Evolutionary conservation across 176 grass and related monocot genomes (phyloP).

Genomic region (Dactylis glomerata): DNA sequence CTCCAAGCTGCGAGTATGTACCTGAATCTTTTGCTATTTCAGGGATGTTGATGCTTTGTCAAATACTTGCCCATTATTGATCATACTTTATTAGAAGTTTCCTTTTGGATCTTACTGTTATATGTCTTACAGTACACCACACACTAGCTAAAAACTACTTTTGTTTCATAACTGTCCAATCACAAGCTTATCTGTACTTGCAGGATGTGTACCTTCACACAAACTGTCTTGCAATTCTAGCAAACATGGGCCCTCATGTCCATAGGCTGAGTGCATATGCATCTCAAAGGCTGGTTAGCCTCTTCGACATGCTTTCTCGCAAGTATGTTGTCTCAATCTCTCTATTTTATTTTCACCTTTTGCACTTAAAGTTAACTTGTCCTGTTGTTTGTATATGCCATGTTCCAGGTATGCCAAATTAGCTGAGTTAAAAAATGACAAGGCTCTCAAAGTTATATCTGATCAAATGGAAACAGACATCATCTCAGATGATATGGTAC

Average conservation of each 20-base stretch:
- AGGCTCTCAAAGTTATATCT: constrained; percentile 52
- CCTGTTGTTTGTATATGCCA: neutral
- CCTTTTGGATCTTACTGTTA: neutral
- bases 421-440: constrained; percentile 97
- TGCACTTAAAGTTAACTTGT: neutral
- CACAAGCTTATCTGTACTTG: constrained; percentile 35
- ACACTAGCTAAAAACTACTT: neutral
- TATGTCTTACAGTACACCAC: constrained; percentile 11
- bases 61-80: neutral
- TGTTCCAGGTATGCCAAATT: constrained; percentile 87
- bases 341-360: neutral
- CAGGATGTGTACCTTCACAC: constrained; percentile 99
- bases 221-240: constrained; percentile 95
- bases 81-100: neutral
- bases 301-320: constrained; percentile 99
- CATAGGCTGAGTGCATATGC: constrained; percentile 94
- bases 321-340: constrained; percentile 61
- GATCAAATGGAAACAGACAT: constrained; percentile 73
- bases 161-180: constrained; percentile 11
- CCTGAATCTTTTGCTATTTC: constrained; percentile 20
- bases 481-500: constrained; percentile 89
- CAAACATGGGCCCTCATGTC: constrained; percentile 97
- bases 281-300: constrained; percentile 99
- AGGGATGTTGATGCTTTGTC: neutral
- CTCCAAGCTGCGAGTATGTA: constrained; percentile 87